phyloP scores from a whole-genome alignment of 495 filamentous ascomycete genomes.

The Aspergillus affinis region DNA sequence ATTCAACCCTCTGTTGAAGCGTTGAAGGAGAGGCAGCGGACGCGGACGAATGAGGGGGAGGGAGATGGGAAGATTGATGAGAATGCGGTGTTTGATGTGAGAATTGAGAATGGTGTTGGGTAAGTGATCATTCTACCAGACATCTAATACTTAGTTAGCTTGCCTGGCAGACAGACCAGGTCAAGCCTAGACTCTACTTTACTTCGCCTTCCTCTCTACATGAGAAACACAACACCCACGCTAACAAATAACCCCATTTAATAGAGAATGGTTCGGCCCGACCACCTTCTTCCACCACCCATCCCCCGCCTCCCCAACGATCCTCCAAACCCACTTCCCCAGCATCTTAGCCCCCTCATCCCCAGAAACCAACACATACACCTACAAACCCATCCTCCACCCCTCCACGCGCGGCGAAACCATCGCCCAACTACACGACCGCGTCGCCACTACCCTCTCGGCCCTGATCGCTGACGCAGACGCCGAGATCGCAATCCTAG shows the following conservation, averaged over 20 bases:
- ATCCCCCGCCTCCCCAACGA: conserved; percentile 58
- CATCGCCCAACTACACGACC: conserved; percentile 74
- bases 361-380: conserved; percentile 34
- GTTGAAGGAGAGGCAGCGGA: conserved; percentile 36
- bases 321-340: conserved; percentile 65
- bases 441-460: conserved; percentile 67
- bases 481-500: conserved; percentile 41
- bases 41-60: not conserved
- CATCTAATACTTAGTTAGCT: too few species aligned
- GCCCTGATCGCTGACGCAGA: conserved; percentile 73
- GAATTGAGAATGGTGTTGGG: conserved; percentile 75
- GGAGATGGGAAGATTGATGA: conserved; percentile 5
- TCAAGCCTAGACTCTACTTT: not conserved
- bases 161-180: too few species aligned
- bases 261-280: conserved; percentile 84
- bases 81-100: conserved; percentile 47
- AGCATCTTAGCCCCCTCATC: conserved; percentile 36
- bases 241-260: not conserved
- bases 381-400: conserved; percentile 57
- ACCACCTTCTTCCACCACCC: conserved; percentile 75
- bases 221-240: too few species aligned
- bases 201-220: not conserved
- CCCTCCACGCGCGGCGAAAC: conserved; percentile 74
- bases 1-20: conserved; percentile 65
- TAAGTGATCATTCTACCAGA: conserved; percentile 25